Percentiles rank a stretch among this genome's conserved stretches.
phyloP scores from a whole-genome alignment of 106 monocot genomes.

The Agapanthus africanus region DNA sequence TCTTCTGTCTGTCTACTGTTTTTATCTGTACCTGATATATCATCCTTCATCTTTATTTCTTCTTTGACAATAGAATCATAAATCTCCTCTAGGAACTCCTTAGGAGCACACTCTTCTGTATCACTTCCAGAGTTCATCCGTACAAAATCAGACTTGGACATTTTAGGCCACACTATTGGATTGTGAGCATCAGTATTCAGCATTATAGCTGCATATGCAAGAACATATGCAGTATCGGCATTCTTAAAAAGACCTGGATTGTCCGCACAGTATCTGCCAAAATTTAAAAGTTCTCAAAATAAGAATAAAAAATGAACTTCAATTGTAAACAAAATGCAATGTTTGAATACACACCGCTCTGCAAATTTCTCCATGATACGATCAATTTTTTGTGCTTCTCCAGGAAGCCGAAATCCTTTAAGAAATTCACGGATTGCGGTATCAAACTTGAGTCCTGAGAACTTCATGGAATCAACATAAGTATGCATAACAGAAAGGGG shows the following conservation, averaged over 20 bases:
- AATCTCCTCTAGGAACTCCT: conserved; percentile 85
- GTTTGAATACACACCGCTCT: conserved; percentile 45
- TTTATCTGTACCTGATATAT: conserved; percentile 28
- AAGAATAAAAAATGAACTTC: neutral
- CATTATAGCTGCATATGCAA: conserved; percentile 97
- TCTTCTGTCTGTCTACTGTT: conserved; percentile 49
- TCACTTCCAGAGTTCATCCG: conserved; percentile 72
- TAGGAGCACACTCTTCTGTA: conserved; percentile 71
- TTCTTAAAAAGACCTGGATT: conserved; percentile 88
- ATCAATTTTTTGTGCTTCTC: conserved; percentile 99
- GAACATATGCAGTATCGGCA: conserved; percentile 94
- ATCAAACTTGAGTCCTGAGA: conserved; percentile 86
- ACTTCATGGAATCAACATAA: conserved; percentile 99
- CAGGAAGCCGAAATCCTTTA: conserved; percentile 85
- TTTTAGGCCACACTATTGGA: conserved; percentile 94
- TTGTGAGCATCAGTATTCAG: conserved; percentile 99
- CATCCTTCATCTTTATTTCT: conserved; percentile 94
- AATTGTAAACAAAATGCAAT: neutral
- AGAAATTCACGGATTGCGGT: conserved; percentile 93
- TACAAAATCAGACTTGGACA: conserved; percentile 91
- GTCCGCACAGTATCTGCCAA: conserved; percentile 92
- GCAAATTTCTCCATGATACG: conserved; percentile 99
- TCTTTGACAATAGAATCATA: conserved; percentile 89
- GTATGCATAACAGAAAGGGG: conserved; percentile 97
- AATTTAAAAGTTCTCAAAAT: conserved; percentile 3